A percentile compares a stretch with the other conserved stretches of the same genome.
Conservation (phyloP, 2,329 filamentous ascomycete species). For the Talaromyces pinophilus region DNA sequence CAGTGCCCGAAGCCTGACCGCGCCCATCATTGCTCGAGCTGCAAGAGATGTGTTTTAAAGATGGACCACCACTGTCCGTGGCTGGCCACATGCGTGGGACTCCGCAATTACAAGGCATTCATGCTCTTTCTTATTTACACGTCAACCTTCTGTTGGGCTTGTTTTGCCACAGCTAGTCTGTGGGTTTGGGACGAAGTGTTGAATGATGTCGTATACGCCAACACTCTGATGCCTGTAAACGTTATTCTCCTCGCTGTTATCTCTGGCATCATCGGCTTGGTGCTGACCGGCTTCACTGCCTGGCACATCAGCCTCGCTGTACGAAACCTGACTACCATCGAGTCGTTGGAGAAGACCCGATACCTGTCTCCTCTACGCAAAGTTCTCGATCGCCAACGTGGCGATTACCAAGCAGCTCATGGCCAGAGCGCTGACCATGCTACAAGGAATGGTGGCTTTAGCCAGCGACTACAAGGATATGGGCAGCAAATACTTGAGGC, state of each 20-base stretch:
- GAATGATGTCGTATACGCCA: conserved; percentile 67
- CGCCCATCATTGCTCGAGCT: conserved; percentile 94
- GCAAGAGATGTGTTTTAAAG: conserved; percentile 90
- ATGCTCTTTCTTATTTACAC: conserved; percentile 89
- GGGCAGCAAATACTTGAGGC: conserved; percentile 77
- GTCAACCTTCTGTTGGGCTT: conserved; percentile 78
- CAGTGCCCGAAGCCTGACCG: conserved; percentile 92
- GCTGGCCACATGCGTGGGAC: conserved; percentile 91
- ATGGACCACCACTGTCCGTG: conserved; percentile 99
- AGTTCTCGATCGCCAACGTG: conserved; percentile 65
- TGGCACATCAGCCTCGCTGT: conserved; percentile 87
- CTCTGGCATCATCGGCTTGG: conserved; percentile 85
- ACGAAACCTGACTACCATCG: conserved; percentile 87
- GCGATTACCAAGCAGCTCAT: conserved; percentile 35
- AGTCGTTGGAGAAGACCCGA: conserved; percentile 91
- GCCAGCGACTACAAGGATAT: conserved; percentile 57
- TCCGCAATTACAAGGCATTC: conserved; percentile 95
- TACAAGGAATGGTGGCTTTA: conserved; percentile 38
- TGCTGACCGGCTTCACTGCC: conserved; percentile 81
- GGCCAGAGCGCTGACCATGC: conserved; percentile 34
- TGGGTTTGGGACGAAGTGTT: conserved; percentile 89
- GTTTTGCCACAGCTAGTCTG: conserved; percentile 71
- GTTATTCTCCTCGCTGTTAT: conserved; percentile 85
- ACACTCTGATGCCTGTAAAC: conserved; percentile 82
- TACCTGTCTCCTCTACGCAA: conserved; percentile 81